Evolutionary conservation across 805 yeast genomes (phyloP).

Genomic region (Candida koratica): DNA sequence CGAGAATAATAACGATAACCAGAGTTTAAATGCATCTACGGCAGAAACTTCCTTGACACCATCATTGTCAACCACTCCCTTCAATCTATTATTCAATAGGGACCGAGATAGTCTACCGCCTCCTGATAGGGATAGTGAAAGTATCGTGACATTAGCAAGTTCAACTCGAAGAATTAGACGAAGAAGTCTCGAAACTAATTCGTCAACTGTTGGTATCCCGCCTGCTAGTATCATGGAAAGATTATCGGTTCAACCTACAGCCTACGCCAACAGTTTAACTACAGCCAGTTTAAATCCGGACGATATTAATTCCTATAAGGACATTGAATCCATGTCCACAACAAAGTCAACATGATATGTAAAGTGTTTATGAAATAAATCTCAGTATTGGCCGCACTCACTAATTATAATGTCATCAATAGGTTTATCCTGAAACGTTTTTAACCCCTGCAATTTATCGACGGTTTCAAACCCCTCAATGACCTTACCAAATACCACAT

Average conservation of each 20-base stretch:
- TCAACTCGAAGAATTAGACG: constrained; percentile 37
- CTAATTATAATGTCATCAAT: constrained; percentile 12
- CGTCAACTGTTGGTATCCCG: constrained; percentile 66
- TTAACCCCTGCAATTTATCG: constrained; percentile 43
- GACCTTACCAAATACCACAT: constrained; percentile 76
- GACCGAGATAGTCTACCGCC: constrained; percentile 47
- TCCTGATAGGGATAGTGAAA: constrained; percentile 38
- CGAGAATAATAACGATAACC: constrained; percentile 23
- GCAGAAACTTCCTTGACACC: constrained; percentile 51
- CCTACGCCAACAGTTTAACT: constrained; percentile 19
- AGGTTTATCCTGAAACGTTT: constrained; percentile 13
- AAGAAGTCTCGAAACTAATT: constrained; percentile 49
- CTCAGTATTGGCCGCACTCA: constrained; percentile 19
- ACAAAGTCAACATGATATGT: constrained; percentile 4
- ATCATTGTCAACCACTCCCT: constrained; percentile 19
- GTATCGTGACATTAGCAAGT: constrained; percentile 41
- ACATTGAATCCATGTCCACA: constrained; percentile 2
- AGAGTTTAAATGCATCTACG: constrained; percentile 41
- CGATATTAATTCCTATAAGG: constrained; percentile 8
- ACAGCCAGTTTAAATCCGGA: constrained; percentile 7
- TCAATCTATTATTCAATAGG: constrained; percentile 10
- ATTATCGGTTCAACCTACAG: constrained; percentile 31
- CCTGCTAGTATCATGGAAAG: constrained; percentile 71
- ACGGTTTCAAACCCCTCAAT: constrained; percentile 58
- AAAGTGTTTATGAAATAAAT: too few species aligned